Evolutionary conservation across 169 alveolate genomes (phyloP).

Genomic region (Sarcocystis neurona): DNA sequence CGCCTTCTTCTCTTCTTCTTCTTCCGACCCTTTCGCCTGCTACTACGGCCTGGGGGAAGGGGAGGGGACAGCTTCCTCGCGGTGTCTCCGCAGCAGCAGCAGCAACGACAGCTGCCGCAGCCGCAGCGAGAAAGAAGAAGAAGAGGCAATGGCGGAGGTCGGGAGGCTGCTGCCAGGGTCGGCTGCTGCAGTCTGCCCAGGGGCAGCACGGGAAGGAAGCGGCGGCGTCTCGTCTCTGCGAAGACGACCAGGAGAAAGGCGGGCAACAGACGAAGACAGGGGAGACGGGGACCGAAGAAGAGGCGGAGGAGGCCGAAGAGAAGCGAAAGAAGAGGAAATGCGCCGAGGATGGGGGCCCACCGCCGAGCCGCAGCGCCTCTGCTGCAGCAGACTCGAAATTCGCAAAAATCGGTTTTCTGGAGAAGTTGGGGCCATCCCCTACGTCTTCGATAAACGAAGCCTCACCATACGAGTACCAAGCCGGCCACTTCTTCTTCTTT

Average conservation of each 20-base stretch:
- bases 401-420: conserved; percentile 95
- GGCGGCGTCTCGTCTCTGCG: not conserved
- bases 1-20: too few relatives aligned
- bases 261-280: too few relatives aligned
- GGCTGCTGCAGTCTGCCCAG: not conserved
- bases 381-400: conserved; percentile 75
- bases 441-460: conserved; percentile 78
- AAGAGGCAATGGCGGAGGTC: too few relatives aligned
- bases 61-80: too few relatives aligned
- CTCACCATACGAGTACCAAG: conserved; percentile 59
- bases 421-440: conserved; percentile 85
- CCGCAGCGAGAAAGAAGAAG: conserved; percentile 13
- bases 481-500: not conserved
- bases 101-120: not conserved
- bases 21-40: too few relatives aligned
- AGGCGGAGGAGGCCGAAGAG: not conserved
- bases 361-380: conserved; percentile 2
- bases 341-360: too few relatives aligned
- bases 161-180: too few relatives aligned
- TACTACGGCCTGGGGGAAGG: too few relatives aligned
- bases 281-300: too few relatives aligned
- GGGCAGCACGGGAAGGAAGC: not conserved
- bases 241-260: too few relatives aligned
- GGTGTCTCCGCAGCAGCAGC: too few relatives aligned
- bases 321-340: too few relatives aligned